These are phyloP conservation scores for Magnaporthiopsis rhizophila DNA, from an alignment of 2,329 filamentous ascomycete genomes.

Conservation along the genomic window DNA sequence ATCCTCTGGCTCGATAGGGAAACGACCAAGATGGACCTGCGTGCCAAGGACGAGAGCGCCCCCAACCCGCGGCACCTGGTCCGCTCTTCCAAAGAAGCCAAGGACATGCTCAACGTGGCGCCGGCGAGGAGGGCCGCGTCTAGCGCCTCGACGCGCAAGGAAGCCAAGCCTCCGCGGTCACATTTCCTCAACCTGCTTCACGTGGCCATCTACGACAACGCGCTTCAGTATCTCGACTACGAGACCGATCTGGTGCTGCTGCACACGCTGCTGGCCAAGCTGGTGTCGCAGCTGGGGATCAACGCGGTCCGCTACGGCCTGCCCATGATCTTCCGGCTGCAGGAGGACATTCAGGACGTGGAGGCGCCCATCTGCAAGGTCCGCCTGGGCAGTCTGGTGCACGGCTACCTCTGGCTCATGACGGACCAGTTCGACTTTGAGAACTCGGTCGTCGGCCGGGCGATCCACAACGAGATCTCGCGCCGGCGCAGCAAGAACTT, in stretches of 20 bases:
- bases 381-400: conserved; percentile 73
- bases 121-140: conserved; percentile 59
- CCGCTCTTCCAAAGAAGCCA: not conserved
- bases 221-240: conserved; percentile 62
- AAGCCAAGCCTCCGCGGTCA: conserved; percentile 46
- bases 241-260: conserved; percentile 70
- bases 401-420: conserved; percentile 81
- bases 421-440: conserved; percentile 73
- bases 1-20: conserved; percentile 80
- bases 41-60: conserved; percentile 48
- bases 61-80: conserved; percentile 14
- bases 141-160: conserved; percentile 55
- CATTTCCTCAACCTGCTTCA: conserved; percentile 78
- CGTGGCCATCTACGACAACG: conserved; percentile 82
- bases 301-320: conserved; percentile 73
- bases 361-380: conserved; percentile 64
- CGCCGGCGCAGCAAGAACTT: conserved; percentile 65
- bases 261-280: conserved; percentile 65
- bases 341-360: conserved; percentile 69
- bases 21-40: conserved; percentile 58
- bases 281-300: conserved; percentile 72
- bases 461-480: conserved; percentile 68
- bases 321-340: conserved; percentile 82
- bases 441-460: conserved; percentile 56
- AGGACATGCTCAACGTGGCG: not conserved